A percentile compares a stretch with the other conserved stretches of the same genome.
Conservation (phyloP, 345 rosid species). For the Stellera chamaejasme region DNA sequence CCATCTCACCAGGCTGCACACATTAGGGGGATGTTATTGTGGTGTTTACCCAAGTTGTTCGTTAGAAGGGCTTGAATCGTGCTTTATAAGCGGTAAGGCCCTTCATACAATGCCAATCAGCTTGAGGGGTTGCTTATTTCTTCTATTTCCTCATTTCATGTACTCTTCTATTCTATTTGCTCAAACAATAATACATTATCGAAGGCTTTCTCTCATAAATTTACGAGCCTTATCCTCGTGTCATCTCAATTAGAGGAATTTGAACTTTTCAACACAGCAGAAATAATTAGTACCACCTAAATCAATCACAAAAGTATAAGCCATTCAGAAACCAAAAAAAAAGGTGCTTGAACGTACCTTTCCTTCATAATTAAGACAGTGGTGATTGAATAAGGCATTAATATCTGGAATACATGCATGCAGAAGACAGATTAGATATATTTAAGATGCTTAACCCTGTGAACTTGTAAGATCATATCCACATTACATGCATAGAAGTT, state of each 20-base stretch:
- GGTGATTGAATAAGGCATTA: conserved; percentile 64
- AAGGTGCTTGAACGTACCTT: conserved; percentile 41
- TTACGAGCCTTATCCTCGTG: neutral
- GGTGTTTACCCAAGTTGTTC: no score
- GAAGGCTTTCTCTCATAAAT: neutral
- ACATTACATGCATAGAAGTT: neutral
- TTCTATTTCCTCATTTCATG: no score
- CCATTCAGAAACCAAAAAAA: neutral
- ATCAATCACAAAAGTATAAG: no score
- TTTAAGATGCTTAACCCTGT: neutral
- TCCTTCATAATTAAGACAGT: conserved; percentile 65
- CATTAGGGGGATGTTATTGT: no score
- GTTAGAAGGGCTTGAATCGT: no score
- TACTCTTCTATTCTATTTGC: neutral
- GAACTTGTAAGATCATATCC: conserved; percentile 2
- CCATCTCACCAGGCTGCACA: no score
- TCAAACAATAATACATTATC: no score
- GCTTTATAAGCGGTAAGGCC: no score
- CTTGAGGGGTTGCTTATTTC: no score
- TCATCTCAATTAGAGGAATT: neutral
- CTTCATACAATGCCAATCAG: no score
- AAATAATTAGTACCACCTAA: neutral
- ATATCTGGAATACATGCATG: conserved; percentile 49
- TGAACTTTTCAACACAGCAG: neutral
- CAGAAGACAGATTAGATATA: conserved; percentile 7